phyloP scores from a whole-genome alignment of 2,329 filamentous ascomycete species.

The Tolypocladium ovalisporum region DNA sequence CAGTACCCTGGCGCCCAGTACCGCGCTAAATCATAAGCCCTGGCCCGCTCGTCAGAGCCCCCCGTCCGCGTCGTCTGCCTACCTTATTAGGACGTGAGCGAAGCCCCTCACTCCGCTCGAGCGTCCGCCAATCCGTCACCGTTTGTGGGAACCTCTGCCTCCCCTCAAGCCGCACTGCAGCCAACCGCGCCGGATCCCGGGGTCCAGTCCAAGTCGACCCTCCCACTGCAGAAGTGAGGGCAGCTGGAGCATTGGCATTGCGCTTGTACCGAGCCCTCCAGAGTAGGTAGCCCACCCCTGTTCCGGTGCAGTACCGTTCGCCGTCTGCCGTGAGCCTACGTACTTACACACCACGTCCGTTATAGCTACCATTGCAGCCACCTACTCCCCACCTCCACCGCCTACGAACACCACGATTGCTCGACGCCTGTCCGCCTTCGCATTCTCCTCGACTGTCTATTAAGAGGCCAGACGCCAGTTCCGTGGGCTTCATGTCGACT shows the following conservation, averaged over 20 bases:
- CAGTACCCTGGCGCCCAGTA: not conserved
- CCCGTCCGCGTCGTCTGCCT: not conserved
- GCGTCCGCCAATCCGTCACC: not conserved
- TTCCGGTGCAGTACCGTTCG: not conserved
- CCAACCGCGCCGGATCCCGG: conserved; percentile 1
- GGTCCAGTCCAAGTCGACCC: not conserved
- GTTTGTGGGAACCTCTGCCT: not conserved
- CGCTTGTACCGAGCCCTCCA: not conserved
- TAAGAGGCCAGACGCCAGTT: not conserved
- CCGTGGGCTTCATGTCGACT: conserved; percentile 19
- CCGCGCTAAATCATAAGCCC: not conserved
- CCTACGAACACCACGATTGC: not conserved
- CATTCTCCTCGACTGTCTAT: conserved; percentile 3
- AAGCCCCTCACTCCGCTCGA: not conserved
- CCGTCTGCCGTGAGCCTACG: not conserved
- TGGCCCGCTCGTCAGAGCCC: not conserved
- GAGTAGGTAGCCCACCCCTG: not conserved
- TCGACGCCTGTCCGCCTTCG: not conserved
- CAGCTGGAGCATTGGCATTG: not conserved
- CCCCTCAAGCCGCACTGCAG: not conserved
- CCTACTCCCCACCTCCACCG: not conserved
- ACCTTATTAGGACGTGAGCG: not conserved
- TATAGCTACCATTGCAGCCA: not conserved
- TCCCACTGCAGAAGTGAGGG: not conserved
- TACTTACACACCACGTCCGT: not conserved